These are phyloP conservation scores for Scutellaria minor DNA, from an alignment of 257 asterid species.

Conservation along the genomic window DNA sequence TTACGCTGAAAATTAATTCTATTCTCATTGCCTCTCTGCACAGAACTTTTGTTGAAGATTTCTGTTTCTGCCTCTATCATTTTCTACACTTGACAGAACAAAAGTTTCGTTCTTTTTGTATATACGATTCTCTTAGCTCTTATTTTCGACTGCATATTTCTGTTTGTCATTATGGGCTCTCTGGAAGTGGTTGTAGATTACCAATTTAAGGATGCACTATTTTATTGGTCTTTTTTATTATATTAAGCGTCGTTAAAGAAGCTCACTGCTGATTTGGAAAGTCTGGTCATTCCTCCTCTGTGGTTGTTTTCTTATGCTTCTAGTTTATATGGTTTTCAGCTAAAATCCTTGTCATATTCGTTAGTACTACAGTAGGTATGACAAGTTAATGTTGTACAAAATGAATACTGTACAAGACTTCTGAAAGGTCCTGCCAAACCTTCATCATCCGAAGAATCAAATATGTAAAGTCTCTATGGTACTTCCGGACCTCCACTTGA, in stretches of 20 bases:
- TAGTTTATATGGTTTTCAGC: not conserved
- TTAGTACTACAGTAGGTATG: not conserved
- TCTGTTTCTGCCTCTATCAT: not conserved
- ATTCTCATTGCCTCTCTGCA: not conserved
- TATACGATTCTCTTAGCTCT: not conserved
- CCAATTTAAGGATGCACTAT: not conserved
- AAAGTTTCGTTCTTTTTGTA: not conserved
- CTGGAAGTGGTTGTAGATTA: not conserved
- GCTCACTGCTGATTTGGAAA: not conserved
- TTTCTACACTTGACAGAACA: not conserved
- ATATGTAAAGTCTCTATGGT: not conserved
- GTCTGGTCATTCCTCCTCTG: not conserved
- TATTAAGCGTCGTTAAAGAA: not conserved
- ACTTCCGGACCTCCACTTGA: not conserved
- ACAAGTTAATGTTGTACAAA: not conserved
- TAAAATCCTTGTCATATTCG: not conserved
- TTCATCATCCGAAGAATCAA: not conserved
- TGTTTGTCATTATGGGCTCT: not conserved
- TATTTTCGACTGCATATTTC: not conserved
- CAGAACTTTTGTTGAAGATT: not conserved
- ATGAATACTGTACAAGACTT: not conserved
- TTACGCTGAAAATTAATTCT: not conserved
- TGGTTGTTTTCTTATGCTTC: not conserved
- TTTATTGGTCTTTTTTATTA: constrained; percentile 2
- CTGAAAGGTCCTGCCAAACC: not conserved